phyloP scores from a whole-genome alignment of 768 basidiomycete species.

The Lactarius quietus region DNA sequence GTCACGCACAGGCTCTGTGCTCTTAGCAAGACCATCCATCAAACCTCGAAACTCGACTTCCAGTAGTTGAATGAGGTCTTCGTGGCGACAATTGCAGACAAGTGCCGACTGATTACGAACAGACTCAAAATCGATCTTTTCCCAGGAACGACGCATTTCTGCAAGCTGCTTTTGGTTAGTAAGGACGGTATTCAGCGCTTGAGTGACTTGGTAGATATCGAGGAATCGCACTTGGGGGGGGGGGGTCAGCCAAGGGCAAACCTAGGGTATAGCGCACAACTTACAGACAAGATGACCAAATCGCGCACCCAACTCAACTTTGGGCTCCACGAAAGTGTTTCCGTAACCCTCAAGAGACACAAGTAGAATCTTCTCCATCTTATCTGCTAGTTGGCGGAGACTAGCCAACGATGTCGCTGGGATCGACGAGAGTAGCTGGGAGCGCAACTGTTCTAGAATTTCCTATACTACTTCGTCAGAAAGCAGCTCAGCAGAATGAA shows the following conservation, averaged over 20 bases:
- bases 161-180: slow-evolving; percentile 80
- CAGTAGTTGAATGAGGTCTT: slow-evolving; percentile 79
- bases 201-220: slow-evolving; percentile 89
- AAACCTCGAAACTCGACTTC: slow-evolving; percentile 82
- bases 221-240: slow-evolving; percentile 71
- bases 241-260: slow-evolving; percentile 23
- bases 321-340: slow-evolving; percentile 87
- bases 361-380: slow-evolving; percentile 88
- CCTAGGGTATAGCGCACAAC: slow-evolving; percentile 35
- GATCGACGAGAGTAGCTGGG: slow-evolving; percentile 79
- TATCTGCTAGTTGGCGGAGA: slow-evolving; percentile 77
- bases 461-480: slow-evolving; percentile 48
- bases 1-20: slow-evolving; percentile 75
- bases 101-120: slow-evolving; percentile 90
- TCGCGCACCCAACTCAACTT: slow-evolving; percentile 85
- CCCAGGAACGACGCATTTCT: slow-evolving; percentile 88
- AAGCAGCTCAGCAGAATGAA: slow-evolving; percentile 4
- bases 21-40: slow-evolving; percentile 68
- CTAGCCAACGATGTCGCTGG: slow-evolving; percentile 61
- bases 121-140: slow-evolving; percentile 85
- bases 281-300: slow-evolving; percentile 86
- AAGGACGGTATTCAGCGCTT: slow-evolving; percentile 83
- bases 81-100: slow-evolving; percentile 90
- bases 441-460: slow-evolving; percentile 81
- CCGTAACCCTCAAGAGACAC: slow-evolving; percentile 79